These are phyloP conservation scores for Pistacia atlantica DNA, from an alignment of 345 rosid species.

Conservation along the genomic window DNA sequence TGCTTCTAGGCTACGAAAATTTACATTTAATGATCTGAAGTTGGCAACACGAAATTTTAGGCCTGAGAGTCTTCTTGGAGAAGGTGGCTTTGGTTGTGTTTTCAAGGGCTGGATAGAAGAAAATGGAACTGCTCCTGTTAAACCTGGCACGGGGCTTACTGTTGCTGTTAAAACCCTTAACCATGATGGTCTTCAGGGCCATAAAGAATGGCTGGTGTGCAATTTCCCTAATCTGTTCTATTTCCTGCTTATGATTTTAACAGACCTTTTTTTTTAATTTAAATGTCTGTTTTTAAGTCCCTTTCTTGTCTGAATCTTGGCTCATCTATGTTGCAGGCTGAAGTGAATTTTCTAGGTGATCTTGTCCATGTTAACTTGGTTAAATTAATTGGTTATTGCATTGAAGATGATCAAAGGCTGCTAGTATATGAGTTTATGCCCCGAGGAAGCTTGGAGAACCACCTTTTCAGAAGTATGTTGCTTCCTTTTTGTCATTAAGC, in stretches of 20 bases:
- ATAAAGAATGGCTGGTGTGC: constrained; percentile 96
- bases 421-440: constrained; percentile 72
- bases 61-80: constrained; percentile 97
- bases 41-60: constrained; percentile 92
- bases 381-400: constrained; percentile 58
- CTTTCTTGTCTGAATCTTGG: constrained; percentile 12
- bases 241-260: not conserved
- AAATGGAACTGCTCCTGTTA: constrained; percentile 97
- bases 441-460: constrained; percentile 71
- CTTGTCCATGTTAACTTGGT: constrained; percentile 60
- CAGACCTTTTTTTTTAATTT: not conserved
- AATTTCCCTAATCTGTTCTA: constrained; percentile 13
- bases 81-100: constrained; percentile 98
- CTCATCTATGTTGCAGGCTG: constrained; percentile 57
- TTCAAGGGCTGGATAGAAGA: constrained; percentile 98
- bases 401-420: constrained; percentile 68
- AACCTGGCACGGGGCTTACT: constrained; percentile 96
- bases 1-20: constrained; percentile 78
- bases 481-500: not conserved
- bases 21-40: constrained; percentile 89
- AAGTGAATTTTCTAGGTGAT: constrained; percentile 71
- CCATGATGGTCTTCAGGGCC: constrained; percentile 99
- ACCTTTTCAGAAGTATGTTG: constrained; percentile 57
- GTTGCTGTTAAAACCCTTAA: constrained; percentile 97
- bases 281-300: not conserved